Percentiles rank a stretch among this genome's conserved stretches.
Conservation (phyloP, 179 eudicot genomes). For the Spergularia azorica region DNA sequence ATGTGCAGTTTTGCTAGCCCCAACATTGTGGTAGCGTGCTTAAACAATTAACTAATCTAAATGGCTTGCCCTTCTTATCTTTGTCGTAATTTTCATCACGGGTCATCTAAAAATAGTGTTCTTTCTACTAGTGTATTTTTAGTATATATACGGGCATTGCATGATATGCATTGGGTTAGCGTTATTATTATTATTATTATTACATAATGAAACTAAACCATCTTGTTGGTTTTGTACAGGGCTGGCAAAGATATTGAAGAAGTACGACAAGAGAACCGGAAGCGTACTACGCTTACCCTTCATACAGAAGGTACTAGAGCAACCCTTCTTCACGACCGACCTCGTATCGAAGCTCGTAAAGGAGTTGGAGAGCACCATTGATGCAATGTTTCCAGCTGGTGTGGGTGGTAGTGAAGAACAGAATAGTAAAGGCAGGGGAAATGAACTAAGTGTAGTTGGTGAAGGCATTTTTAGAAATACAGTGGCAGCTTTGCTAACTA, state of each 20-base stretch:
- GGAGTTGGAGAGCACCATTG: conserved; percentile 66
- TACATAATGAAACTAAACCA: background rate
- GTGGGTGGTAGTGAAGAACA: conserved; percentile 13
- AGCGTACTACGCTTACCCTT: conserved; percentile 61
- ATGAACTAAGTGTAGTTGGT: conserved; percentile 34
- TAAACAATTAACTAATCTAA: too few species aligned
- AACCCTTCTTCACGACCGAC: conserved; percentile 80
- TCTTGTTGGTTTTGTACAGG: conserved; percentile 35
- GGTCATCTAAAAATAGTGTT: too few species aligned
- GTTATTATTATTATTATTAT: background rate
- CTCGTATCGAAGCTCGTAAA: conserved; percentile 64
- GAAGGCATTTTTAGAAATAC: conserved; percentile 79
- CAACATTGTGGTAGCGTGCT: too few species aligned
- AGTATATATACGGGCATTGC: too few species aligned
- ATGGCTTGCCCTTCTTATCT: too few species aligned
- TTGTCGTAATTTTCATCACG: too few species aligned
- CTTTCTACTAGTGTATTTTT: too few species aligned
- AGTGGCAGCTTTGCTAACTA: conserved; percentile 67
- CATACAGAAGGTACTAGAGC: conserved; percentile 65
- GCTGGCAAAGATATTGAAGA: conserved; percentile 81
- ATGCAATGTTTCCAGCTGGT: conserved; percentile 43
- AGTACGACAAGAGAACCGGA: conserved; percentile 84
- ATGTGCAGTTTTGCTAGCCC: too few species aligned
- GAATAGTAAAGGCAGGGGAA: conserved; percentile 10
- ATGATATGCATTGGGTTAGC: background rate